A percentile compares a stretch with the other conserved stretches of the same genome.
Conservation (phyloP, 208 protist genomes). For the Angomonas deanei region DNA sequence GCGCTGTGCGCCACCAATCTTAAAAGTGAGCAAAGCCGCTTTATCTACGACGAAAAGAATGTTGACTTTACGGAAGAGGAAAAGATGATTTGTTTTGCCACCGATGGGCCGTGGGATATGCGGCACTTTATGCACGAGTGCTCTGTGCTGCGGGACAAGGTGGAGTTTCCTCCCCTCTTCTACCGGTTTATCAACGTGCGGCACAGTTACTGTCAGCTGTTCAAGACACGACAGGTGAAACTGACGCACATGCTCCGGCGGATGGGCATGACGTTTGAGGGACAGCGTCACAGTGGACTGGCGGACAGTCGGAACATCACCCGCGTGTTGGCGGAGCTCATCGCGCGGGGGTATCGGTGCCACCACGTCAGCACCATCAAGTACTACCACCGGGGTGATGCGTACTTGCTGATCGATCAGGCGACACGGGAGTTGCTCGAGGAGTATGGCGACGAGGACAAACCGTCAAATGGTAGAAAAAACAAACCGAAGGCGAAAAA, state of each 20-base stretch:
- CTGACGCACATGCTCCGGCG: constrained; percentile 77
- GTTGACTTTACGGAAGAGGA: constrained; percentile 24
- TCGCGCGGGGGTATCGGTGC: constrained; percentile 66
- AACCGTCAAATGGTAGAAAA: constrained; percentile 11
- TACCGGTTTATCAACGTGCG: constrained; percentile 90
- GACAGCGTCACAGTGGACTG: constrained; percentile 84
- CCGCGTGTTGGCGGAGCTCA: constrained; percentile 71
- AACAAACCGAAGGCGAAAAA: not conserved
- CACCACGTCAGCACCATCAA: constrained; percentile 72
- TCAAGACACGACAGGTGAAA: constrained; percentile 50
- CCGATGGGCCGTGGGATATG: constrained; percentile 90
- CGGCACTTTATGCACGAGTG: constrained; percentile 86
- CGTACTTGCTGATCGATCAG: constrained; percentile 20
- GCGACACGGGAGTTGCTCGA: constrained; percentile 45
- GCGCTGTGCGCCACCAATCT: constrained; percentile 35
- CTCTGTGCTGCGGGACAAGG: constrained; percentile 66
- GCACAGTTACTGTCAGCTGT: constrained; percentile 54
- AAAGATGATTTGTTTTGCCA: constrained; percentile 77
- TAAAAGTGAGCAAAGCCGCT: constrained; percentile 41
- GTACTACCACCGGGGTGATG: constrained; percentile 39
- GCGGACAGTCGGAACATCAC: constrained; percentile 90
- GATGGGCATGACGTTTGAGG: constrained; percentile 72
- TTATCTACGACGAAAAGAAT: constrained; percentile 36
- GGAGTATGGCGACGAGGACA: constrained; percentile 35
- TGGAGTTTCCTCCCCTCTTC: constrained; percentile 77